Conservation (phyloP, 768 basidiomycete genomes). For the Hirschioporus abietinus region DNA sequence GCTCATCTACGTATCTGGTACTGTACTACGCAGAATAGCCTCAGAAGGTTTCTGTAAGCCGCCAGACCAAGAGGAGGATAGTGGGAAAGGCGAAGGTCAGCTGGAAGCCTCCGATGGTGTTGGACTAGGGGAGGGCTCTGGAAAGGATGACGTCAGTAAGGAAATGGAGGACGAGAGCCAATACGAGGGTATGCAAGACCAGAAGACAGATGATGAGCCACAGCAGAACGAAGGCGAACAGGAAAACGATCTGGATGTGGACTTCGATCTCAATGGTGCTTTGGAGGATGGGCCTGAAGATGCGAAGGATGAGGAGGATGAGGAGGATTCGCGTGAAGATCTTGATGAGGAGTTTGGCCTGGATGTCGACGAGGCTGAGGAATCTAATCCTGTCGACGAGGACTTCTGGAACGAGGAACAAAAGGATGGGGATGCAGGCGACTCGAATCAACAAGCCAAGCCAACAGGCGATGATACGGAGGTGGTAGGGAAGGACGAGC, state of each 20-base stretch:
- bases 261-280: slow-evolving; percentile 81
- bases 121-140: slow-evolving; percentile 85
- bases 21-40: slow-evolving; percentile 66
- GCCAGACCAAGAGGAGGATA: slow-evolving; percentile 56
- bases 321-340: slow-evolving; percentile 45
- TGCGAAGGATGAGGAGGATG: slow-evolving; percentile 36
- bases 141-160: slow-evolving; percentile 83
- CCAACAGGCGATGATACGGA: slow-evolving; percentile 49
- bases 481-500: slow-evolving; percentile 71
- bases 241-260: slow-evolving; percentile 86
- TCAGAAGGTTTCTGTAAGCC: slow-evolving; percentile 93
- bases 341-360: slow-evolving; percentile 75
- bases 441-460: slow-evolving; percentile 36
- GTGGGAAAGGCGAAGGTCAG: slow-evolving; percentile 39
- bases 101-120: slow-evolving; percentile 61
- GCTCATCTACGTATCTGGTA: slow-evolving; percentile 70
- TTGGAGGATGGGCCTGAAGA: slow-evolving; percentile 72
- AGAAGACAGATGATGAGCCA: slow-evolving; percentile 33
- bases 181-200: slow-evolving; percentile 83
- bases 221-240: slow-evolving; percentile 41
- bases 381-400: slow-evolving; percentile 86
- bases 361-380: slow-evolving; percentile 49
- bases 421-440: slow-evolving; percentile 57
- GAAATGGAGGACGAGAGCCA: slow-evolving; percentile 96
- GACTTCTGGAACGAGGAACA: slow-evolving; percentile 94